Conservation (phyloP, 768 basidiomycete genomes). For the Pulveroboletus sp. region DNA sequence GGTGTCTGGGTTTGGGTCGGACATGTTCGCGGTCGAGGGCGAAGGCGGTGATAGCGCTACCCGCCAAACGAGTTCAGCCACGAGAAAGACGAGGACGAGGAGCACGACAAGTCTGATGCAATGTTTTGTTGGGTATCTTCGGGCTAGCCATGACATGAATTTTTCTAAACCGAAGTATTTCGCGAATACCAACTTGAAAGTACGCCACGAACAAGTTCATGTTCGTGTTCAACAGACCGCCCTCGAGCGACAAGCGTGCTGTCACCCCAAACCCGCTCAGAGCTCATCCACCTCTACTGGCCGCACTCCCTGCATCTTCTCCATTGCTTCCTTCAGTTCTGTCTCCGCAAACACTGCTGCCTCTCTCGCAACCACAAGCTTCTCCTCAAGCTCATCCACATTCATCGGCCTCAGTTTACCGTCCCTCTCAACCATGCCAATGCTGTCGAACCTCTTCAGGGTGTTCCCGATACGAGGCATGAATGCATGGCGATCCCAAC, state of each 20-base stretch:
- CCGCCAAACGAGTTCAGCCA: slow-evolving; percentile 18
- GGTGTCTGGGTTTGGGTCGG: neutral
- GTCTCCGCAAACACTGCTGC: slow-evolving; percentile 70
- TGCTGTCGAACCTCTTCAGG: slow-evolving; percentile 62
- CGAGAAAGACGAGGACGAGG: slow-evolving; percentile 23
- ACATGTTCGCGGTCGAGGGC: neutral
- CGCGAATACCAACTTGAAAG: no score
- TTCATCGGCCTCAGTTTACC: slow-evolving; percentile 50
- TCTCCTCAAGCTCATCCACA: slow-evolving; percentile 73
- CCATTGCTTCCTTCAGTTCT: slow-evolving; percentile 74
- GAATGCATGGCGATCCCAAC: slow-evolving; percentile 73
- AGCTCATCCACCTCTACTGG: slow-evolving; percentile 42
- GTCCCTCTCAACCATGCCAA: slow-evolving; percentile 53
- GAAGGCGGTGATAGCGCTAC: neutral
- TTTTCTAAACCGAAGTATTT: neutral
- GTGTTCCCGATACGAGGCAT: slow-evolving; percentile 71
- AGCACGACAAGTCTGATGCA: slow-evolving; percentile 14
- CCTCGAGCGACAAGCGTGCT: neutral
- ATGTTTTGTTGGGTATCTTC: slow-evolving; percentile 11
- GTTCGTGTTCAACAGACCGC: neutral
- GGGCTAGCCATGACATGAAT: slow-evolving; percentile 23
- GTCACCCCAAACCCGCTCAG: slow-evolving; percentile 9
- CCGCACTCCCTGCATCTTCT: slow-evolving; percentile 54
- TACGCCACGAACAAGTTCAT: neutral
- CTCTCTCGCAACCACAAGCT: slow-evolving; percentile 66